Evolutionary conservation across 2,329 filamentous ascomycete genomes (phyloP).

Genomic region (Colletotrichum sansevieriae): DNA sequence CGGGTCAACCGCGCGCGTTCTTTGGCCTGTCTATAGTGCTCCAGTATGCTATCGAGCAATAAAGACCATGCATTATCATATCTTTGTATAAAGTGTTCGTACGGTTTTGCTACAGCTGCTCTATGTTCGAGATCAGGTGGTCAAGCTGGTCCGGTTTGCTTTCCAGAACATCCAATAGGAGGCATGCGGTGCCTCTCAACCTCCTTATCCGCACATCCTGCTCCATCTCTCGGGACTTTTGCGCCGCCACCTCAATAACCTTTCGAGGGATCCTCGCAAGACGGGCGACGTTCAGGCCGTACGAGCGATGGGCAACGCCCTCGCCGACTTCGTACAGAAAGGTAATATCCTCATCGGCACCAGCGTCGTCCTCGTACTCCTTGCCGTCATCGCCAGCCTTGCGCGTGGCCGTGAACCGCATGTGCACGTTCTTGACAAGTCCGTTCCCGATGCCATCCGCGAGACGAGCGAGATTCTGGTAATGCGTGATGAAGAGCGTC

Average conservation of each 20-base stretch:
- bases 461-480: slow-evolving; percentile 84
- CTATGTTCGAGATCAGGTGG: slow-evolving; percentile 67
- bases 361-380: slow-evolving; percentile 45
- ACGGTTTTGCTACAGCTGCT: slow-evolving; percentile 63
- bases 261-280: slow-evolving; percentile 83
- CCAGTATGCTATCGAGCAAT: slow-evolving; percentile 19
- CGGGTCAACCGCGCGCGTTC: background rate
- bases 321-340: slow-evolving; percentile 95
- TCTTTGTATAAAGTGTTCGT: background rate
- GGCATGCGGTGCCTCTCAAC: slow-evolving; percentile 62
- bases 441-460: slow-evolving; percentile 73
- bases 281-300: slow-evolving; percentile 92
- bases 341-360: slow-evolving; percentile 82
- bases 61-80: slow-evolving; percentile 27
- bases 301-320: slow-evolving; percentile 92
- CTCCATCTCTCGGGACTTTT: slow-evolving; percentile 86
- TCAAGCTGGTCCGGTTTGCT: slow-evolving; percentile 60
- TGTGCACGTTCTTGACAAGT: slow-evolving; percentile 88
- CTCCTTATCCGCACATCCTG: slow-evolving; percentile 74
- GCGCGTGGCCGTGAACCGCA: slow-evolving; percentile 77
- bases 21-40: background rate
- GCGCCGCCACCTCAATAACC: slow-evolving; percentile 83
- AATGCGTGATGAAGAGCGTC: slow-evolving; percentile 97
- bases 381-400: slow-evolving; percentile 30
- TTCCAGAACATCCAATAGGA: slow-evolving; percentile 58